Evolutionary conservation across 345 rosid species (phyloP).

Genomic region (Melaleuca alternifolia): DNA sequence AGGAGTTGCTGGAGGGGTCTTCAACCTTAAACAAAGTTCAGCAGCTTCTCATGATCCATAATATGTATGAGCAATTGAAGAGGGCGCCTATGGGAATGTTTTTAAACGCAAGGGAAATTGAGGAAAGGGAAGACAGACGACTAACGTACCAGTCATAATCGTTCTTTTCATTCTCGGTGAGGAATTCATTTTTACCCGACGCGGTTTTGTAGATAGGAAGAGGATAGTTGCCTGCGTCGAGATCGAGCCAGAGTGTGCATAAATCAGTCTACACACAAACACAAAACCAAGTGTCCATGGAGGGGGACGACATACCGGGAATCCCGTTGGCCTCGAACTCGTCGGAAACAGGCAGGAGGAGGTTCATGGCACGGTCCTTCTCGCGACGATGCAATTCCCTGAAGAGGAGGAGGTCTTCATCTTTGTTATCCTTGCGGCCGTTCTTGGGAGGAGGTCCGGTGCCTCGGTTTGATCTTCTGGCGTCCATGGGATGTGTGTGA

Average conservation of each 20-base stretch:
- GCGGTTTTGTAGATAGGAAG: slow-evolving; percentile 31
- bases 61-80: neutral
- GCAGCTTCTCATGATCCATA: neutral
- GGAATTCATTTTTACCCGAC: slow-evolving; percentile 28
- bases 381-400: slow-evolving; percentile 42
- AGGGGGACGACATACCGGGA: neutral
- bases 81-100: neutral
- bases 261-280: neutral
- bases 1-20: slow-evolving; percentile 72
- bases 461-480: neutral
- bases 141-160: slow-evolving; percentile 41
- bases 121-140: neutral
- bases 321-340: slow-evolving; percentile 32
- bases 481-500: neutral
- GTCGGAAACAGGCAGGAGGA: slow-evolving; percentile 53
- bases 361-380: slow-evolving; percentile 27
- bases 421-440: slow-evolving; percentile 12
- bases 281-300: neutral
- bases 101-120: neutral
- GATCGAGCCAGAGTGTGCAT: neutral
- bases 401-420: slow-evolving; percentile 48
- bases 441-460: neutral
- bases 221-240: slow-evolving; percentile 22
- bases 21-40: slow-evolving; percentile 23
- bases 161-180: slow-evolving; percentile 27